These are phyloP conservation scores for Dendrostoma leiphaemia DNA, from an alignment of 2,329 filamentous ascomycete genomes.

Conservation along the genomic window DNA sequence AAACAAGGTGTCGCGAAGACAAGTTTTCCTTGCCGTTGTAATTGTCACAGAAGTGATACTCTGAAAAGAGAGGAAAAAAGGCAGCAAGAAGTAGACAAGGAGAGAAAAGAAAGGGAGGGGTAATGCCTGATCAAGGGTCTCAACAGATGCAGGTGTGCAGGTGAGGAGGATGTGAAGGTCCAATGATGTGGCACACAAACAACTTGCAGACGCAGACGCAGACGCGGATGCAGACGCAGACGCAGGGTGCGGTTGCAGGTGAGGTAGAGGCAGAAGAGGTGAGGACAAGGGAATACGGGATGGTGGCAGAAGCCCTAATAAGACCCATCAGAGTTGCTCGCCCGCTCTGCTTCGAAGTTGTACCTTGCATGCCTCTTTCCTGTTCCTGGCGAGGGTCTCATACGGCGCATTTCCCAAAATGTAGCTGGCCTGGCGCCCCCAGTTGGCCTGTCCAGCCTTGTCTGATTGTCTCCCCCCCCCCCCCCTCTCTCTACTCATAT, in stretches of 20 bases:
- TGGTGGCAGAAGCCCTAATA: slow-evolving; percentile 3
- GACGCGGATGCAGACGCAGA: neutral
- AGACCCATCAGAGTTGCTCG: neutral
- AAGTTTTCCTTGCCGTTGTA: neutral
- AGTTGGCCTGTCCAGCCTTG: neutral
- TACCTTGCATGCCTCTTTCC: too few relatives aligned
- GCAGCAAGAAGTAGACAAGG: too few relatives aligned
- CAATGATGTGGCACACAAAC: too few relatives aligned
- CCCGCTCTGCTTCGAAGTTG: too few relatives aligned
- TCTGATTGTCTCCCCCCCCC: neutral
- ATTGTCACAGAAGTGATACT: neutral
- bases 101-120: neutral
- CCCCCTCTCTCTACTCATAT: too few relatives aligned
- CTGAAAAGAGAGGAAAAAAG: neutral
- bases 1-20: too few relatives aligned
- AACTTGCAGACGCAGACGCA: neutral
- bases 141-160: neutral
- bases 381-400: too few relatives aligned
- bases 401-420: too few relatives aligned
- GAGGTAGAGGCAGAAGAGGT: neutral
- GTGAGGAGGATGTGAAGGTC: too few relatives aligned
- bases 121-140: neutral
- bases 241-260: neutral
- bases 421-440: too few relatives aligned
- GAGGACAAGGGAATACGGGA: neutral